Conservation (phyloP, 164 flowering plant genomes). For the Tinospora cordifolia region DNA sequence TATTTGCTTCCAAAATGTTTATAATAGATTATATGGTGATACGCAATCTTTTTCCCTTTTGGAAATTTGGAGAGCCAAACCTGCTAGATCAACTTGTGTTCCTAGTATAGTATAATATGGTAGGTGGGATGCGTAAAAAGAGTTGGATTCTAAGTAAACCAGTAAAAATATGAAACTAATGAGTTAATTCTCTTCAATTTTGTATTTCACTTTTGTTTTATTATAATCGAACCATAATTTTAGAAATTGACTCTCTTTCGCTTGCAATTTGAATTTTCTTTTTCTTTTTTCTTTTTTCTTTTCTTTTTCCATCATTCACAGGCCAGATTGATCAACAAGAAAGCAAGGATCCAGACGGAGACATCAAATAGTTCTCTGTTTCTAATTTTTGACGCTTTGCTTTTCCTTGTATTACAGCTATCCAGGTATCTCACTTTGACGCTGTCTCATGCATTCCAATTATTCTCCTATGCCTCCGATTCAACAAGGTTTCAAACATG, state of each 20-base stretch:
- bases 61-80: not conserved
- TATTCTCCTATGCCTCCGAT: conserved; percentile 15
- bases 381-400: not conserved
- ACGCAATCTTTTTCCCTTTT: too few species aligned
- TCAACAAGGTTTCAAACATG: conserved; percentile 9
- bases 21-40: too few species aligned
- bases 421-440: conserved; percentile 3
- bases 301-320: conserved; percentile 28
- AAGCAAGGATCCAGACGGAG: conserved; percentile 27
- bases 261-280: not conserved
- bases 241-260: not conserved
- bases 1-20: too few species aligned
- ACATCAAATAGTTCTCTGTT: conserved; percentile 7
- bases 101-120: not conserved
- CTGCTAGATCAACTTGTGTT: not conserved
- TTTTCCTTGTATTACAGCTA: conserved; percentile 1
- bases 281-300: too few species aligned
- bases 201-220: not conserved
- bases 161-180: not conserved
- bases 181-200: not conserved
- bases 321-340: conserved; percentile 49
- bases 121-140: not conserved
- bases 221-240: not conserved
- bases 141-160: not conserved
- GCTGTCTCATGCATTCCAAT: not conserved